Evolutionary conservation across 768 basidiomycete genomes (phyloP), one percentile per base, ranked within the genome.

Genomic region (Naganishia kalamii): DNA sequence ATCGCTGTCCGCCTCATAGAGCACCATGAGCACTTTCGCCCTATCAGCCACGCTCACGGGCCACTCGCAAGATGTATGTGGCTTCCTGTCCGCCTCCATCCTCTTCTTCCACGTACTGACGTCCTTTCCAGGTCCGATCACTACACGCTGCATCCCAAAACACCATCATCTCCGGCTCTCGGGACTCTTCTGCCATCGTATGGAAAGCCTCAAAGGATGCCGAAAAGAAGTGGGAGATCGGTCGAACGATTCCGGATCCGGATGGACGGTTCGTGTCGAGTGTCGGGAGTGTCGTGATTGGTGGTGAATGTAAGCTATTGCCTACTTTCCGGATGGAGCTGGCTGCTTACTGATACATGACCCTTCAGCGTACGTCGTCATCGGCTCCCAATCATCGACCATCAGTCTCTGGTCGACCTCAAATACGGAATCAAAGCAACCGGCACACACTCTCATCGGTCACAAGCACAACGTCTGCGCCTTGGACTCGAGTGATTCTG

Each of bases 391-490:
- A 77, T 93, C 96, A 73, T 85, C 86, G 23, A 83, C 92, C 44
- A 85, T 98, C 79, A 90, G 92, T 69, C 81, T 92, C 17, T 98
- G 74, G 70, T 63, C 89, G 73, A 81, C 85, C 43, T 81, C 90
- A 43, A 78, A 79, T n/a, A 77, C 81, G 8, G 73, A 82, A 19
- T 83, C 81, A 70, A 84, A 85, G 63, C 88, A 92, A 65, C 92
- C 94, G 23, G 82, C 85, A 71, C 89, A 87, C 80, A 85, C 86
- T 23, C 83, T 97, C 29, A 75, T 97, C 37, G 96, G 94, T 25
- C 96, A 99, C 77, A 84, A 85, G 13, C 86, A 87, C 50, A 98
- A 98, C 74, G 84, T 98, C 37, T 98, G 93, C 77, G 83, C 89
- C 23, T 81, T 99, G 63, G 83, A 90, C 72, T 84, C 86, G 4